Evolutionary conservation across 108 stramenopile species (phyloP), one percentile per base, ranked within the genome.

Genomic region (Cyclotella kingstonii): DNA sequence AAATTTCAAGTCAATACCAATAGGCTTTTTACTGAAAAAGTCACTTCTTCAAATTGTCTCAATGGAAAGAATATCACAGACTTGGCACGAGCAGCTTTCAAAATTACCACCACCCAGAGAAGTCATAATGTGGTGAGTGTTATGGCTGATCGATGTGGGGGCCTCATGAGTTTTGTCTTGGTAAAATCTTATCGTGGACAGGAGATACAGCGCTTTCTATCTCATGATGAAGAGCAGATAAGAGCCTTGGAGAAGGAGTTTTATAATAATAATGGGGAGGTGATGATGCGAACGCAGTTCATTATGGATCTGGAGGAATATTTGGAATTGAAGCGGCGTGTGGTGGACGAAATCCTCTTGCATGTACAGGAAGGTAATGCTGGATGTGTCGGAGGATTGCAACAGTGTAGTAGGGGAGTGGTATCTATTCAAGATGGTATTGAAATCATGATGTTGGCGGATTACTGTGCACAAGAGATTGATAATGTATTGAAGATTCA

Each of bases 71-170:
- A 68, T 43, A 26, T 70, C 22, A 83, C 87, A 0, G 90, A 91
- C 49, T 91, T 88, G 69, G 78, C 71, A 11, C 59, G 65, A 17
- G 66, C 84, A 34, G 81, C 76, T 33, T 93, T 93, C 58, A 80
- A 77, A 31, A 70, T 93, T 18, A 77, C 53, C 14, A 87, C 83
- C 22, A 79, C 63, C 49, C 61, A 55, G 22, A 85, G 89, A 10
- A 50, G n/a, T n/a, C n/a, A n/a, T n/a, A 36, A 38, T 25, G 58
- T 9, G 27, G 81, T 83, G 9, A 85, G 68, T 60, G 81, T 93
- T 26, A 82, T 86, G 47, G 87, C 91, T 40, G 88, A 90, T 77
- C 79, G 91, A 19, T 90, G 86, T 65, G 88, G 88, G 15, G 88
- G 86, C 11, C 69, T 85, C 41, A 81, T 86, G 30, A 83, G 80